Conservation (phyloP, 208 protist genomes). For the Histomonas meleagridis region DNA sequence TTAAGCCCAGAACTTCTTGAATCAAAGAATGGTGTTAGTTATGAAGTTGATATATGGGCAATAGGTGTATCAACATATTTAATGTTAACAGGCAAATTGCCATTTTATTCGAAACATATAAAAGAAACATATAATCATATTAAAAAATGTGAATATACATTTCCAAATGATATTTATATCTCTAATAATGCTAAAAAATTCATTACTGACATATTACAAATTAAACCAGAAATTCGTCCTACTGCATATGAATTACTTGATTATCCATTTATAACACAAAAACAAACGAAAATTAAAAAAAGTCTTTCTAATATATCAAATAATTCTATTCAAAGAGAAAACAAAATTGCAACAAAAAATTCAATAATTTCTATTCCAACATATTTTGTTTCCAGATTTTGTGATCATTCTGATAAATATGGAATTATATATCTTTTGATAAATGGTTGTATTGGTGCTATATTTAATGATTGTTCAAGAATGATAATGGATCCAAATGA, state of each 20-base stretch:
- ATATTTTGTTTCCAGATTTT: constrained; percentile 13
- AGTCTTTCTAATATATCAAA: neutral
- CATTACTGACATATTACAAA: constrained; percentile 64
- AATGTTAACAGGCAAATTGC: constrained; percentile 72
- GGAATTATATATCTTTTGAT: constrained; percentile 81
- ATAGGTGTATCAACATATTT: constrained; percentile 82
- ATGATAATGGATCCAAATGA: constrained; percentile 68
- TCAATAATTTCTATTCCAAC: constrained; percentile 74
- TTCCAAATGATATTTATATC: constrained; percentile 64
- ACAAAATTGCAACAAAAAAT: constrained; percentile 46
- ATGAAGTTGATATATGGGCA: constrained; percentile 89
- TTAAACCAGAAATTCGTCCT: constrained; percentile 64
- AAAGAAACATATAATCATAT: constrained; percentile 86
- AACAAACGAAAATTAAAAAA: neutral
- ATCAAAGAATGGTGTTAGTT: constrained; percentile 67
- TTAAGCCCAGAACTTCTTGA: constrained; percentile 8
- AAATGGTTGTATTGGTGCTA: constrained; percentile 75
- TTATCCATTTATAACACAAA: constrained; percentile 66
- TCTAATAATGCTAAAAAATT: constrained; percentile 64
- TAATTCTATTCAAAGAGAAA: neutral
- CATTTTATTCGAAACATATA: constrained; percentile 85
- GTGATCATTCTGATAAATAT: constrained; percentile 70
- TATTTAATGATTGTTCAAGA: constrained; percentile 89
- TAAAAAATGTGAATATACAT: constrained; percentile 69
- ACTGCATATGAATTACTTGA: constrained; percentile 65